These are phyloP conservation scores for Penicillium dipodomyicola DNA, from an alignment of 495 filamentous ascomycete genomes.

Conservation along the genomic window DNA sequence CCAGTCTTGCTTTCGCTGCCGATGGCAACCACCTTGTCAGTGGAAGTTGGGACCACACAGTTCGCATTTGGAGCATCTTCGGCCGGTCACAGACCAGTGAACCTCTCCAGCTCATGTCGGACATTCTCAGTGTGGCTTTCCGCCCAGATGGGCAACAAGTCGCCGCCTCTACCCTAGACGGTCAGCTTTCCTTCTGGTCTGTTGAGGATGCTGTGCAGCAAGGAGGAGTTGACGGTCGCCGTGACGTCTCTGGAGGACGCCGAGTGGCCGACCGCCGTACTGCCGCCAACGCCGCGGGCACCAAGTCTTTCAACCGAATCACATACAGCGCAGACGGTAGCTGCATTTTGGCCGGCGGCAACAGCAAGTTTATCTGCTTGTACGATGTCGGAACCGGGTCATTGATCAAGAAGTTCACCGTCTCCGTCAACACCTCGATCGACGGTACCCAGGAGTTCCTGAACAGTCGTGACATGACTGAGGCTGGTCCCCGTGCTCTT, in stretches of 20 bases:
- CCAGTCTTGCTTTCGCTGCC: slow-evolving; percentile 80
- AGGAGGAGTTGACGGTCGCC: slow-evolving; percentile 76
- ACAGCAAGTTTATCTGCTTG: slow-evolving; percentile 96
- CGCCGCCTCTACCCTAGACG: slow-evolving; percentile 88
- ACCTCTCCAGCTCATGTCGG: slow-evolving; percentile 83
- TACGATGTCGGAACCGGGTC: slow-evolving; percentile 88
- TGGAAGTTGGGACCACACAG: slow-evolving; percentile 93
- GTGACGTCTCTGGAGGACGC: slow-evolving; percentile 89
- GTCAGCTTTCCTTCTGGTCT: slow-evolving; percentile 93
- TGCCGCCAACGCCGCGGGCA: slow-evolving; percentile 84
- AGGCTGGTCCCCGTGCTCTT: slow-evolving; percentile 78
- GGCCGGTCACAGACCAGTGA: slow-evolving; percentile 90
- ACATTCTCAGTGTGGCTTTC: slow-evolving; percentile 83
- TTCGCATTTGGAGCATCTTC: slow-evolving; percentile 94
- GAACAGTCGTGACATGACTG: slow-evolving; percentile 85
- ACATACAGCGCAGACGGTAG: slow-evolving; percentile 87
- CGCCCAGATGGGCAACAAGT: slow-evolving; percentile 88
- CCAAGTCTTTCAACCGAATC: slow-evolving; percentile 84
- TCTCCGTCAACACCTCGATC: slow-evolving; percentile 87
- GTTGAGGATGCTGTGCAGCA: slow-evolving; percentile 82
- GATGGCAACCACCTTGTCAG: slow-evolving; percentile 79
- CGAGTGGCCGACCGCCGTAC: slow-evolving; percentile 82
- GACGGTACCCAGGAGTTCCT: slow-evolving; percentile 96
- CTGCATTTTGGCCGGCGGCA: slow-evolving; percentile 85
- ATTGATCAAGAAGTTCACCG: slow-evolving; percentile 90